Percentiles rank a stretch among this genome's conserved stretches.
Conservation (phyloP, 148 eudicot species). For the Beta vulgaris region DNA sequence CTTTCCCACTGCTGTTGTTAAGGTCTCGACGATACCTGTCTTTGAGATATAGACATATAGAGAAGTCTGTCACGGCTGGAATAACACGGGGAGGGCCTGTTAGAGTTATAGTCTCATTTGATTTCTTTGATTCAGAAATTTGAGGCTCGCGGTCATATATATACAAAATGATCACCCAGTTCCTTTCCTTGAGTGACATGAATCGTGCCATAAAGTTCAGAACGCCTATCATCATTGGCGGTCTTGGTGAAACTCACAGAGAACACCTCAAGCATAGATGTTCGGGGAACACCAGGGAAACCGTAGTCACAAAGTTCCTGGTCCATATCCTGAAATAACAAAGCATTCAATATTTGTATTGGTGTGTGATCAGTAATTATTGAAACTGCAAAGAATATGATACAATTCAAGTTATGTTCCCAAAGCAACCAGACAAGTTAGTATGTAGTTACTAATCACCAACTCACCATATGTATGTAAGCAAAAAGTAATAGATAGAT, state of each 20-base stretch:
- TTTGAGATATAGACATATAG: not conserved
- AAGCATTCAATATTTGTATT: no score
- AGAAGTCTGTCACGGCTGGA: not conserved
- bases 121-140: not conserved
- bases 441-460: no score
- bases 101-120: not conserved
- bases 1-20: not conserved
- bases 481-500: no score
- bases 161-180: not conserved
- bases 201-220: not conserved
- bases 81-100: not conserved
- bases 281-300: not conserved
- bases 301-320: not conserved
- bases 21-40: not conserved
- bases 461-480: no score
- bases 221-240: not conserved
- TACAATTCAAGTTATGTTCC: no score
- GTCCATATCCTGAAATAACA: no score
- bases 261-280: not conserved
- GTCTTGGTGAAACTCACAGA: constrained; percentile 1
- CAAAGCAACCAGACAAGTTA: no score
- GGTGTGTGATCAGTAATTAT: no score
- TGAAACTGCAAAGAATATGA: no score
- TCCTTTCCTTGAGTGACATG: not conserved
- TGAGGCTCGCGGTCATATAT: not conserved